Conservation (phyloP, 1,139 yeast species). For the Suhomyces bribrorum region DNA sequence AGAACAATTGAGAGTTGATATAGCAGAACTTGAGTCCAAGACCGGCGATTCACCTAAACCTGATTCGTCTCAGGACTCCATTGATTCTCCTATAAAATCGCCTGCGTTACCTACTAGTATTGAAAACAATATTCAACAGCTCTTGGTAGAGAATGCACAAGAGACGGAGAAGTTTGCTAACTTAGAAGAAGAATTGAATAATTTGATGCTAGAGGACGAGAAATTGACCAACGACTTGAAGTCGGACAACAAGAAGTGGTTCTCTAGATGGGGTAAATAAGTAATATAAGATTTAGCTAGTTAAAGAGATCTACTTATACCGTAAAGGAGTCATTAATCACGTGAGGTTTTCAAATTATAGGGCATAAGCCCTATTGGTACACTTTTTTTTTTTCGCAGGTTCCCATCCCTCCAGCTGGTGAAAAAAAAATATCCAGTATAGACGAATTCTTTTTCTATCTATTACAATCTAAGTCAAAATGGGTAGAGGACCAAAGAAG, state of each 20-base stretch:
- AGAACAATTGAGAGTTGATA: constrained; percentile 52
- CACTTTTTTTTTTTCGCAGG: background rate
- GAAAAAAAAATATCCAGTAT: background rate
- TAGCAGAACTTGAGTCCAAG: constrained; percentile 52
- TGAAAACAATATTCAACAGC: constrained; percentile 51
- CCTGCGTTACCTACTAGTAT: constrained; percentile 42
- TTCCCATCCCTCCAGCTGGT: background rate
- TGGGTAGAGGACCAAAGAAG: constrained; percentile 56
- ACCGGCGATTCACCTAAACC: constrained; percentile 18
- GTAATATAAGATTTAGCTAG: too few relatives aligned
- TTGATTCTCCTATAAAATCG: constrained; percentile 21
- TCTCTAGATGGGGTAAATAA: constrained; percentile 30
- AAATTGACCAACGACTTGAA: constrained; percentile 31
- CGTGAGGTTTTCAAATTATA: background rate
- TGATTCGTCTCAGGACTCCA: constrained; percentile 8
- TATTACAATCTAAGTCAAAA: background rate
- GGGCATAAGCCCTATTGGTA: background rate
- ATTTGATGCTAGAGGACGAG: constrained; percentile 30
- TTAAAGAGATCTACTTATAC: too few relatives aligned
- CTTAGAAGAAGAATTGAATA: constrained; percentile 50
- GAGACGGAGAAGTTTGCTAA: constrained; percentile 57
- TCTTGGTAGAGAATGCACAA: constrained; percentile 52
- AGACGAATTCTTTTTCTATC: background rate
- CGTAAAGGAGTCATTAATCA: too few relatives aligned
- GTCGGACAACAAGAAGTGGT: constrained; percentile 34